phyloP scores from a whole-genome alignment of 176 grass and related monocot genomes.

The Saccharum officinarum region DNA sequence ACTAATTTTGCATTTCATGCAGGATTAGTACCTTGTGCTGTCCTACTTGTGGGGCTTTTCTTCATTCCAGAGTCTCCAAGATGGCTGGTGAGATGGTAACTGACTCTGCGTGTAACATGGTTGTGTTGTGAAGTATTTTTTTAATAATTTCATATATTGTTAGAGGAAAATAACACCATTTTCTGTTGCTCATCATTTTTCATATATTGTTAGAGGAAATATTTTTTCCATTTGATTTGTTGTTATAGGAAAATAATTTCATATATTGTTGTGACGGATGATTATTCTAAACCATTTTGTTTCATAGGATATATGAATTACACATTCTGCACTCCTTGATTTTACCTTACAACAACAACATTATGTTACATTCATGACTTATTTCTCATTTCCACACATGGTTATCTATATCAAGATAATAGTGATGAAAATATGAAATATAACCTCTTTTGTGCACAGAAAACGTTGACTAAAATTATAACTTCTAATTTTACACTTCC shows the following conservation, averaged over 20 bases:
- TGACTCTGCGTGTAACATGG: not conserved
- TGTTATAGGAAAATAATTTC: not conserved
- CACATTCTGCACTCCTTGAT: not conserved
- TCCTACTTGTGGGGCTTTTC: conserved; percentile 61
- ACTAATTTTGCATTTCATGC: conserved; percentile 29
- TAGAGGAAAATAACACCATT: not conserved
- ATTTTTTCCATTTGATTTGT: not conserved
- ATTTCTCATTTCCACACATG: not conserved
- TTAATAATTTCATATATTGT: not conserved
- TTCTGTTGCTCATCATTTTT: not conserved
- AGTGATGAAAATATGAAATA: conserved; percentile 2
- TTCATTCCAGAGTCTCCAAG: conserved; percentile 86
- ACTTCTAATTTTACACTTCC: not conserved
- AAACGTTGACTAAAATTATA: conserved; percentile 4
- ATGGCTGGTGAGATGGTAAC: conserved; percentile 61
- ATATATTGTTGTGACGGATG: not conserved
- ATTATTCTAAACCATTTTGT: not conserved
- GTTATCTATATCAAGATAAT: not conserved
- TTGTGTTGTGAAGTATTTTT: not conserved
- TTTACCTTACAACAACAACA: conserved; percentile 19
- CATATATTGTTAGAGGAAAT: not conserved
- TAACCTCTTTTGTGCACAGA: conserved; percentile 2
- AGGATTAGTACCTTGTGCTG: conserved; percentile 67
- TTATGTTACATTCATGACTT: not conserved
- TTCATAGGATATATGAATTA: not conserved